Evolutionary conservation across 129 eudicot species (phyloP).

Genomic region (Dittrichia graveolens): DNA sequence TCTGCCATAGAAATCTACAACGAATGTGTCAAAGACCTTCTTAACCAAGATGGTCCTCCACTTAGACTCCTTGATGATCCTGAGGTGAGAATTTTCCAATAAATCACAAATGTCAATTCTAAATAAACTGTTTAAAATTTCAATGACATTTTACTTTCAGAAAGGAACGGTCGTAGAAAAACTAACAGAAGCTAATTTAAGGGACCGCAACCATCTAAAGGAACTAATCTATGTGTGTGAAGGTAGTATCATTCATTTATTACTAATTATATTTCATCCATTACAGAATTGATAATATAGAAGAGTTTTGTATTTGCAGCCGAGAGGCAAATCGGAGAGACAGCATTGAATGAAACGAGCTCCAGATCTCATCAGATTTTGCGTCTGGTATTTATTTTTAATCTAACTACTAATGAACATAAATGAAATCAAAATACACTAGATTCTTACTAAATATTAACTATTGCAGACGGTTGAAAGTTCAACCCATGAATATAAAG

Average conservation of each 20-base stretch:
- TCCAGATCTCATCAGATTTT: constrained; percentile 95
- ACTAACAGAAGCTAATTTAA: constrained; percentile 64
- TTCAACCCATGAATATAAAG: constrained; percentile 47
- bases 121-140: not conserved
- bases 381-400: constrained; percentile 56
- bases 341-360: constrained; percentile 74
- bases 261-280: not conserved
- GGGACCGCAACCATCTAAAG: constrained; percentile 62
- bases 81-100: constrained; percentile 50
- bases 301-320: constrained; percentile 49
- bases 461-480: constrained; percentile 74
- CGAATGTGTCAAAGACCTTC: constrained; percentile 84
- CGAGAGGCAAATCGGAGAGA: constrained; percentile 86
- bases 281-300: not conserved
- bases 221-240: constrained; percentile 70
- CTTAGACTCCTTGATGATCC: constrained; percentile 96
- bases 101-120: not conserved
- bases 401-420: not conserved
- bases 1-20: constrained; percentile 94
- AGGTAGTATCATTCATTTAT: constrained; percentile 45
- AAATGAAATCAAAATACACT: not conserved
- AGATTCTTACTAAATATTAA: constrained; percentile 14
- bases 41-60: constrained; percentile 50
- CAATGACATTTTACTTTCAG: constrained; percentile 38
- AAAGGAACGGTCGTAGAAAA: constrained; percentile 86